phyloP scores from a whole-genome alignment of 441 rosid species.

The Raphanus hybrid region DNA sequence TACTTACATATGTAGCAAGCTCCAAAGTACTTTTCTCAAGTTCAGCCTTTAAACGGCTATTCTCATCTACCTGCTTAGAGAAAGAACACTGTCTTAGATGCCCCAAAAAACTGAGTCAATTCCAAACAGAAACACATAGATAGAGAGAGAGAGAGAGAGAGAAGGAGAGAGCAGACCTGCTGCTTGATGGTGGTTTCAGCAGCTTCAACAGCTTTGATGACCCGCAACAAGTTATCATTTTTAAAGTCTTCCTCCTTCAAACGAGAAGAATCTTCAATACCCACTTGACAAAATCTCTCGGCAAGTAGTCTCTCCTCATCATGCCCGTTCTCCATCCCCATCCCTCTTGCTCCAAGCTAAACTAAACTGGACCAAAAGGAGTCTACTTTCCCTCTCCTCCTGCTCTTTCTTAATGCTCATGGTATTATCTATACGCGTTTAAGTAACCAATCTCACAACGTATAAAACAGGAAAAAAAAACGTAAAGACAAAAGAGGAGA shows the following conservation, averaged over 20 bases:
- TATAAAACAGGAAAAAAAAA: constrained; percentile 15
- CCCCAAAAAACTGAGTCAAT: background rate
- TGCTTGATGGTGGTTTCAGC: constrained; percentile 89
- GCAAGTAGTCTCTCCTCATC: constrained; percentile 56
- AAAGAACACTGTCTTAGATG: constrained; percentile 17
- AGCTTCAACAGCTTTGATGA: constrained; percentile 89
- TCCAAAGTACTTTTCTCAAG: constrained; percentile 61
- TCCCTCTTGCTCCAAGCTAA: constrained; percentile 17
- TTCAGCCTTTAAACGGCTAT: constrained; percentile 66
- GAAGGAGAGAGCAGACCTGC: constrained; percentile 53
- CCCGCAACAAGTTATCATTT: constrained; percentile 73
- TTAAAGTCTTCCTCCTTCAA: constrained; percentile 35
- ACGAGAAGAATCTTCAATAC: constrained; percentile 44
- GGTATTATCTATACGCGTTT: background rate
- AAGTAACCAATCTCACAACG: constrained; percentile 22
- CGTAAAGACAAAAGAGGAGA: no score
- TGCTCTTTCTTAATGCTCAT: constrained; percentile 22
- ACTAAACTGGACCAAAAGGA: background rate
- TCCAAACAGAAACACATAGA: background rate
- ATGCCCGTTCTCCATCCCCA: constrained; percentile 68
- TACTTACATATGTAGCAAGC: constrained; percentile 69
- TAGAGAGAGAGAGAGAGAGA: background rate
- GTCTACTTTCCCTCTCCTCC: constrained; percentile 18
- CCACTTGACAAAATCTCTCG: constrained; percentile 53
- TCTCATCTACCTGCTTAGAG: constrained; percentile 73